Base-by-base conservation (phyloP, 305 asterid genomes). In the Ajuga reptans region DNA sequence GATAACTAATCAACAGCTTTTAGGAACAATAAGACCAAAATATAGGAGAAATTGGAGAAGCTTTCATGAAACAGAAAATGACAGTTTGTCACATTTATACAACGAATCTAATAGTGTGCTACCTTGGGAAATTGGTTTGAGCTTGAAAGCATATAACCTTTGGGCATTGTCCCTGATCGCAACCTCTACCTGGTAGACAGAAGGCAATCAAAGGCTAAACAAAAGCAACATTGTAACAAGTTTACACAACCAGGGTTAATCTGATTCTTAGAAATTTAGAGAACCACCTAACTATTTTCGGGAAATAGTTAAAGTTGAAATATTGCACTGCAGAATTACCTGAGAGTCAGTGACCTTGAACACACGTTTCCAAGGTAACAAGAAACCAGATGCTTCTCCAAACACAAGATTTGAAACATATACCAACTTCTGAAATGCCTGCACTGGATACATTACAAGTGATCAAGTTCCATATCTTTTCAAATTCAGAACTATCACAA, bases 391-490 rank as follows among this genome's bases (percentile, higher is more conserved):
- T 49, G 99, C 96, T 59, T 87, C 93, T 71, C 99, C 96, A 84
- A 94, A 94, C 39, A 91, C 96, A 65, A 91, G 96, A 82, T 84
- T 87, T n/a, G 99, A 94, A 67, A 91, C 92, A 57, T 94, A 94
- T 61, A 94, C 86, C 61, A 94, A 81, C 89, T 89, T 94, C 95
- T 94, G 99, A 84, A 94, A 94, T 80, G 99, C 97, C 99, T 94
- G 96, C 89, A 82, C 85, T 81, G 88, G 84, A 83, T 78, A 84
- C 72, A 79, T 56, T 18, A 70, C 72, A 72, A 82, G 78, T 64
- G 90, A 72, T 87, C 87, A 91, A 83, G 86, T 72, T 78, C 87
- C 80, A 75, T 47, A 63, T 39, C 71, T 74, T 70, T 37, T 39
- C 71, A 64, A 37, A 66, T 50, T 51, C 58, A 65, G 56, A 49